Base-by-base conservation (phyloP, 129 eudicot genomes). In the Sambucus nigra region DNA sequence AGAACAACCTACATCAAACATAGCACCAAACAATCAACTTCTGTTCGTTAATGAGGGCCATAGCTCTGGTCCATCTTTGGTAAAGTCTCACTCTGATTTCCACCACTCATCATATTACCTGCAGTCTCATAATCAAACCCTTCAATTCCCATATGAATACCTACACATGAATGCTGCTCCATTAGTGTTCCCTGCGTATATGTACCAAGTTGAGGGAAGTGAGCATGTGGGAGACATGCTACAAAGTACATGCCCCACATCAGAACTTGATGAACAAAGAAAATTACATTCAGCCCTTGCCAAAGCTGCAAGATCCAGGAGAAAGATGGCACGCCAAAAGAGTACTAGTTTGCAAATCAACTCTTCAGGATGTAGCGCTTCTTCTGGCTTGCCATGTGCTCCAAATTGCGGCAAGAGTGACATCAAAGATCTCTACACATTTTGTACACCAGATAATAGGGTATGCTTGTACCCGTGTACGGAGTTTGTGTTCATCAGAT, bases 41-140 rank as follows among this genome's bases (percentile, higher is more conserved):
- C 10, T 31, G 8, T 31, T 11, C 17, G 16, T 42, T 42, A 42
- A 42, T n/a, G 48, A 53, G 31, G 18, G 25, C 29, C 14, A 29
- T 9, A 29, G 0, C 44, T 26, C 7, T 16, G 38, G 25, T 18
- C 7, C 44, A n/a, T 7, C 59, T 53, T 32, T 25, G 0, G 20
- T 17, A 35, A 53, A 28, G 44, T 8, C 59, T 53, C 45, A 28
- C 59, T 13, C 57, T 51, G 20, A 51, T 15, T 51, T 51, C 12
- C 44, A 31, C 13, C 40, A 20, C 18, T 17, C 59, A 53, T 18
- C 59, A 31, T 31, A 28, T 38, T 53, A 31, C 44, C 59, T 16
- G 12, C 59, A 29, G 44, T 22, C 41, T 29, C 1, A 53, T 53
- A 28, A 31, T 53, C 44, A 29, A 44, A 53, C 22, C 44, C n/a